These are phyloP conservation scores for Protostelium mycophagum DNA, from an alignment of 78 protist genomes.

Conservation along the genomic window DNA sequence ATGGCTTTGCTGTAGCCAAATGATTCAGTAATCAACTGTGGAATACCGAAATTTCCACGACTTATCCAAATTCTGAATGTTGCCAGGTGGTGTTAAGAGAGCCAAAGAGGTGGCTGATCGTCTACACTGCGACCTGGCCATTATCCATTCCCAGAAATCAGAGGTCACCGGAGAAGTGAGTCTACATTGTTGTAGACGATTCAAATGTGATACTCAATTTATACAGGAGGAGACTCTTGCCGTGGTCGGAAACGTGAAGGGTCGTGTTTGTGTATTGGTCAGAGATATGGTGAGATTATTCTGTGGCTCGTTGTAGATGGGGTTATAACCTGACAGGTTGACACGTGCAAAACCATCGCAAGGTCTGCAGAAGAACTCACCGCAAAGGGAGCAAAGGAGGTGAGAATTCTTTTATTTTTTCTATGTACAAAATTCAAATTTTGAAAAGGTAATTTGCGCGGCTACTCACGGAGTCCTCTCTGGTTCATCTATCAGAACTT, in stretches of 20 bases:
- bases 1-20: too few species aligned
- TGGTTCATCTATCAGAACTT: constrained; percentile 66
- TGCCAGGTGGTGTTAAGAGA: constrained; percentile 69
- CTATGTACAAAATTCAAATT: neutral
- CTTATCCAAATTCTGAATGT: too few species aligned
- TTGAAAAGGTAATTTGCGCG: constrained; percentile 24
- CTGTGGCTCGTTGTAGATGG: constrained; percentile 2
- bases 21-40: too few species aligned
- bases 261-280: neutral
- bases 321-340: neutral
- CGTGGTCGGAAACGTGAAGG: neutral
- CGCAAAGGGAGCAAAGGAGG: neutral
- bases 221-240: neutral
- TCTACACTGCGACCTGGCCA: constrained; percentile 55
- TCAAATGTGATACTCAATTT: neutral
- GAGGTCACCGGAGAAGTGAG: constrained; percentile 26
- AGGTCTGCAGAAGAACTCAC: neutral
- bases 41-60: too few species aligned
- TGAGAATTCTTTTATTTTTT: too few species aligned
- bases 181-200: too few species aligned
- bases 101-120: constrained; percentile 64
- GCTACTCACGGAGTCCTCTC: constrained; percentile 56
- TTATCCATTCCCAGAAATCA: constrained; percentile 65
- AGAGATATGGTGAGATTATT: neutral
- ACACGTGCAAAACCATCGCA: neutral